These are phyloP conservation scores for Usnea hakonensis DNA, from an alignment of 495 filamentous ascomycete species.

Conservation along the genomic window DNA sequence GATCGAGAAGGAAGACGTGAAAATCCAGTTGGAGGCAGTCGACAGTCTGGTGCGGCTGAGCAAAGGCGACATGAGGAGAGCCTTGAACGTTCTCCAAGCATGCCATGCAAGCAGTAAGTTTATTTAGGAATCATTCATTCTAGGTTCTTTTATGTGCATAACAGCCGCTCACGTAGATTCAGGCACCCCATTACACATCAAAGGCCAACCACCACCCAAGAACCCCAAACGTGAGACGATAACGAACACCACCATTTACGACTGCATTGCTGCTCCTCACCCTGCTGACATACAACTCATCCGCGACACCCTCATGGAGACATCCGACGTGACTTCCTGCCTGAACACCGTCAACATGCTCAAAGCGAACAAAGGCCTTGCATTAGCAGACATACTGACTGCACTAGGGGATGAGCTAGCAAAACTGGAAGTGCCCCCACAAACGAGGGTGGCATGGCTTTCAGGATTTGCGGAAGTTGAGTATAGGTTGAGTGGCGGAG, in stretches of 20 bases:
- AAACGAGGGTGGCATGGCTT: conserved; percentile 85
- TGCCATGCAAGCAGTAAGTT: conserved; percentile 83
- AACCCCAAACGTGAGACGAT: conserved; percentile 64
- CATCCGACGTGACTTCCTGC: conserved; percentile 77
- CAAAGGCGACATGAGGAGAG: conserved; percentile 93
- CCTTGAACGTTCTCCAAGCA: conserved; percentile 91
- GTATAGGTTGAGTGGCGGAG: conserved; percentile 81
- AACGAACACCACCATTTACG: conserved; percentile 87
- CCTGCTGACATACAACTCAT: conserved; percentile 84
- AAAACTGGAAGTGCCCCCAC: conserved; percentile 73
- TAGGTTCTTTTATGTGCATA: neutral
- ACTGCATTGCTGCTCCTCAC: conserved; percentile 93
- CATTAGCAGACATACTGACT: conserved; percentile 87
- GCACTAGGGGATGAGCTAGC: conserved; percentile 73
- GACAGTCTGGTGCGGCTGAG: conserved; percentile 78
- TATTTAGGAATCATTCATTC: neutral
- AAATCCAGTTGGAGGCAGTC: conserved; percentile 69
- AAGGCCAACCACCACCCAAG: conserved; percentile 44
- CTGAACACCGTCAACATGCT: conserved; percentile 78
- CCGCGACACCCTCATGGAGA: conserved; percentile 69
- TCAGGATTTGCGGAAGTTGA: conserved; percentile 89
- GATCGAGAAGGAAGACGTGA: conserved; percentile 76
- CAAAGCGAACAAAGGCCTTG: conserved; percentile 80
- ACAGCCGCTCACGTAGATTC: neutral
- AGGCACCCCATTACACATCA: conserved; percentile 65